Evolutionary conservation across 768 basidiomycete genomes (phyloP).

Genomic region (Leccinum olivaceopallidum): DNA sequence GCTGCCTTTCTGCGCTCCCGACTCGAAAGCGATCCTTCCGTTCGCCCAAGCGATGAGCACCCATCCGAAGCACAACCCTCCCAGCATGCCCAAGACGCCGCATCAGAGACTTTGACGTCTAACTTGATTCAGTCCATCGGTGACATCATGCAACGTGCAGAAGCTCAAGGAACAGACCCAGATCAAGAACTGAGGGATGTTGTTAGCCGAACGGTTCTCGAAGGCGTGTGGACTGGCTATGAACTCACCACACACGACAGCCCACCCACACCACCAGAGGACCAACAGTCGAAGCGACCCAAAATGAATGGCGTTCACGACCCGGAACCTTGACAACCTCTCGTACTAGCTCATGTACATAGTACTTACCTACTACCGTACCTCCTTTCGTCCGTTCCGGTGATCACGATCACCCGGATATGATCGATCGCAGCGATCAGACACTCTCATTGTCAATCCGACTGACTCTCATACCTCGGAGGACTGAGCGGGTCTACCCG

Average conservation of each 20-base stretch:
- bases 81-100: conserved; percentile 65
- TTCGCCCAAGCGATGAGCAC: neutral
- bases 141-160: conserved; percentile 63
- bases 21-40: conserved; percentile 18
- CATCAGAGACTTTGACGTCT: conserved; percentile 70
- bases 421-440: conserved; percentile 35
- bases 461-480: conserved; percentile 13
- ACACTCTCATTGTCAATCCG: conserved; percentile 25
- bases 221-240: conserved; percentile 65
- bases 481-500: conserved; percentile 11
- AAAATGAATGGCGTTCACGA: conserved; percentile 24
- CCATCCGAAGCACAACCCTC: conserved; percentile 43
- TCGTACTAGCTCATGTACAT: neutral
- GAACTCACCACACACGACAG: conserved; percentile 39
- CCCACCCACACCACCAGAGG: conserved; percentile 8
- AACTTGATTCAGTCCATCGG: conserved; percentile 65
- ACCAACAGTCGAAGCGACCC: conserved; percentile 24
- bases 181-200: conserved; percentile 63
- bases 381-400: conserved; percentile 26
- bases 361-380: conserved; percentile 3
- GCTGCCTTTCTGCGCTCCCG: conserved; percentile 57
- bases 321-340: neutral
- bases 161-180: conserved; percentile 59
- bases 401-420: conserved; percentile 34
- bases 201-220: conserved; percentile 63